These are phyloP conservation scores for Mycena polygramma DNA, from an alignment of 768 basidiomycete species.

Conservation along the genomic window DNA sequence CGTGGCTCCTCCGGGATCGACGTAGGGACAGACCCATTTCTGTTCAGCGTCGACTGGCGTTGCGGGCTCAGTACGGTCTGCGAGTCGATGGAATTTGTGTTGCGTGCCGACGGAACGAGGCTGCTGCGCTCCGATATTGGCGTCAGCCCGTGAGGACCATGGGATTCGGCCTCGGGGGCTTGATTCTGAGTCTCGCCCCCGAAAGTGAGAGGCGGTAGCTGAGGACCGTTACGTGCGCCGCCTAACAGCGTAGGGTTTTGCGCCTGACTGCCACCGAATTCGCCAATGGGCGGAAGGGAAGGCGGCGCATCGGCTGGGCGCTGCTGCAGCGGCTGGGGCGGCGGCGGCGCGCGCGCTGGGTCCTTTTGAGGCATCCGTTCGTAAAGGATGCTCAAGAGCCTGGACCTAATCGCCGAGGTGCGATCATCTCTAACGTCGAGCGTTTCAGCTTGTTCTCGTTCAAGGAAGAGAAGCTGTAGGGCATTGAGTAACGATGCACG, in stretches of 20 bases:
- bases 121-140: slow-evolving; percentile 75
- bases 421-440: slow-evolving; percentile 83
- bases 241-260: slow-evolving; percentile 33
- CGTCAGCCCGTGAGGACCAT: slow-evolving; percentile 51
- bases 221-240: slow-evolving; percentile 48
- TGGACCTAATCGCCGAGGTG: slow-evolving; percentile 76
- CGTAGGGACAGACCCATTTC: slow-evolving; percentile 2
- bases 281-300: slow-evolving; percentile 52
- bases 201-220: slow-evolving; percentile 74
- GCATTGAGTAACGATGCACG: slow-evolving; percentile 33
- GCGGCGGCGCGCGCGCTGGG: slow-evolving; percentile 29
- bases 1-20: slow-evolving; percentile 15
- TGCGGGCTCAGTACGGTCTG: slow-evolving; percentile 38
- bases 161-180: background rate
- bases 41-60: slow-evolving; percentile 28
- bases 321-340: slow-evolving; percentile 47
- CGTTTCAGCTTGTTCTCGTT: slow-evolving; percentile 84
- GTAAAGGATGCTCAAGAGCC: slow-evolving; percentile 72
- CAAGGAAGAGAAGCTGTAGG: slow-evolving; percentile 84
- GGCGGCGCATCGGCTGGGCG: slow-evolving; percentile 49
- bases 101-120: slow-evolving; percentile 42
- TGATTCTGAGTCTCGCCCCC: slow-evolving; percentile 40
- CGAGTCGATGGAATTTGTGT: slow-evolving; percentile 40
- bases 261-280: slow-evolving; percentile 29
- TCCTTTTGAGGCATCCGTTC: slow-evolving; percentile 69